Conservation (phyloP, 768 basidiomycete species). For the Lenzites betulinus region DNA sequence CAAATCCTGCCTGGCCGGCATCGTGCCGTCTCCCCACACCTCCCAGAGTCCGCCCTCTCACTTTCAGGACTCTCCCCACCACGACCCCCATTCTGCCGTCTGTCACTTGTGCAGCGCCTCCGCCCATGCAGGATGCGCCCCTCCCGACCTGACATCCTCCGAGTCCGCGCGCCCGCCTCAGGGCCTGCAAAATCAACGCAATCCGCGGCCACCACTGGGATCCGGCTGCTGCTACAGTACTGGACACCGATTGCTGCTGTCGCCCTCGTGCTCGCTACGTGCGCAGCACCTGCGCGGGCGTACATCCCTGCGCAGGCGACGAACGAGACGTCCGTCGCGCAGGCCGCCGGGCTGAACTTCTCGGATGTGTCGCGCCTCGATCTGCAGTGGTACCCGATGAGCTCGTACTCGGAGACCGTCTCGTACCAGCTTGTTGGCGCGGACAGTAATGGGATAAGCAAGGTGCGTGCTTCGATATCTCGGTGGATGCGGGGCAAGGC, state of each 20-base stretch:
- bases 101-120: not conserved
- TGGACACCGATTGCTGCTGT: not conserved
- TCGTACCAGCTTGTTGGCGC: conserved; percentile 61
- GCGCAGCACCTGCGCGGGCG: conserved; percentile 29
- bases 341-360: conserved; percentile 48
- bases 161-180: not conserved
- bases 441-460: conserved; percentile 50
- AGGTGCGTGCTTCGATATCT: conserved; percentile 52
- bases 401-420: conserved; percentile 43
- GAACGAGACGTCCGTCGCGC: conserved; percentile 56
- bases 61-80: not conserved
- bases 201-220: not conserved
- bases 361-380: conserved; percentile 60
- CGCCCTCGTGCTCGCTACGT: not conserved
- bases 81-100: not conserved
- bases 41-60: not conserved
- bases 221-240: not conserved
- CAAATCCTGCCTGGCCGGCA: conserved; percentile 11
- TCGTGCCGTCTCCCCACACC: conserved; percentile 12
- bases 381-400: conserved; percentile 58
- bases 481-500: too few species aligned
- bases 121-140: not conserved
- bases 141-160: conserved; percentile 5
- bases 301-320: conserved; percentile 78
- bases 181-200: not conserved